Evolutionary conservation across 2,329 filamentous ascomycete species (phyloP).

Genomic region (Fusarium continuum): DNA sequence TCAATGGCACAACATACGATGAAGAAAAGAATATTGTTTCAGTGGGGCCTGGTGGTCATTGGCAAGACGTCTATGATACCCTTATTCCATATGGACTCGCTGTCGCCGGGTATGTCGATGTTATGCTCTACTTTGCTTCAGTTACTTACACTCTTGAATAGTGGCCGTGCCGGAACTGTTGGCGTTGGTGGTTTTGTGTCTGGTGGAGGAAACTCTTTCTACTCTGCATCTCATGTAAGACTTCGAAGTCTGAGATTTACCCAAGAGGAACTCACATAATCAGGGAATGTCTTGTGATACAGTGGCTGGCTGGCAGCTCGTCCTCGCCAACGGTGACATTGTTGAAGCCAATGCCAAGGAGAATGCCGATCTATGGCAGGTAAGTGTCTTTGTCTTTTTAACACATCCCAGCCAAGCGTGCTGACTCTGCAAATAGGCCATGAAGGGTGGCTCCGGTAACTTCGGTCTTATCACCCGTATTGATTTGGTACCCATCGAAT

Average conservation of each 20-base stretch:
- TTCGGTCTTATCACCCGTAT: constrained; percentile 52
- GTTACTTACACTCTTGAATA: neutral
- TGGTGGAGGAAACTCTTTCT: constrained; percentile 51
- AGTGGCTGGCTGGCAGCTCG: constrained; percentile 54
- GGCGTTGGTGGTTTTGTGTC: constrained; percentile 49
- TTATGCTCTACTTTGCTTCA: no score
- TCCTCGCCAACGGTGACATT: constrained; percentile 55
- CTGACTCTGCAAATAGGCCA: constrained; percentile 41
- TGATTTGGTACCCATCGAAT: constrained; percentile 47
- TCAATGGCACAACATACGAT: constrained; percentile 47
- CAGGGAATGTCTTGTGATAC: constrained; percentile 52
- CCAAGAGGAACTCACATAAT: neutral
- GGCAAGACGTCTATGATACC: constrained; percentile 50
- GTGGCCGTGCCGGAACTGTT: constrained; percentile 50
- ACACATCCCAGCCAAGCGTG: rapidly evolving
- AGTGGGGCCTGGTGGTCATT: constrained; percentile 50
- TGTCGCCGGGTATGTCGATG: constrained; percentile 40
- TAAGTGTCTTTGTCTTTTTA: neutral
- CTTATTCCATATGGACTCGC: constrained; percentile 47
- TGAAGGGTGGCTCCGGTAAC: constrained; percentile 60
- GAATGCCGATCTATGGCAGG: constrained; percentile 55
- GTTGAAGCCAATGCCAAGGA: constrained; percentile 52
- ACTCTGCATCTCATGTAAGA: constrained; percentile 43
- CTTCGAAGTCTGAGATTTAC: rapidly evolving
- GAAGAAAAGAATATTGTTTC: constrained; percentile 42